Base-by-base conservation (phyloP, 768 basidiomycete species). In the Tylopilus sp. region DNA sequence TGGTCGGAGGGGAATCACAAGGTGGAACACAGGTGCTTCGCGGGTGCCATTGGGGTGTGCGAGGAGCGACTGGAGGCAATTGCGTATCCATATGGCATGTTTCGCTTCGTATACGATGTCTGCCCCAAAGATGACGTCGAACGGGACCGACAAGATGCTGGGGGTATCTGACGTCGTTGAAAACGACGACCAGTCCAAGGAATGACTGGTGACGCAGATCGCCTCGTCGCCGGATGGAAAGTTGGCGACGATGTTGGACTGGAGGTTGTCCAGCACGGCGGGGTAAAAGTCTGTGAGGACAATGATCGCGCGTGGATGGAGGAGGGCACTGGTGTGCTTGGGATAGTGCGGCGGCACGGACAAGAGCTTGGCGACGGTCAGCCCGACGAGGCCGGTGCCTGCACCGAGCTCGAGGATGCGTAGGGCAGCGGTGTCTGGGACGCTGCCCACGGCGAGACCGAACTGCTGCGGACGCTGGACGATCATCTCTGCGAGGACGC, bases 401-500 rank as follows among this genome's bases (percentile, higher is more conserved):
- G 81, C 78, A 12, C 81, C 82, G 0, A 83, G 68, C 61, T 83
- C 81, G 28, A 83, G 71, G 23, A 80, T 57, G 0, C 77, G 70
- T 2, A 78, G 57, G 10, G 51, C 28, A 49, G 12, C 44, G 20
- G 30, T n/a, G n/a, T n/a, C n/a, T n/a, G 15, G 26, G n/a, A 10
- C 31, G 9, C 20, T 11, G 13, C 35, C 15, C 2, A 8, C 3
- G 12, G 15, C 10, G n/a, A 82, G 62, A 9, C 78, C 78, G 60
- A 86, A 90, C 23, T 55, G 55, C 3, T 56, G 61, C 0, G 90
- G 86, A 26, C 73, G 63, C 25, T 82, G 75, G 3, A 78, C 79
- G 36, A 93, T 80, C 69, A 83, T 77, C 62, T 90, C 86, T 0
- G 90, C 80, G 49, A 95, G 75, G 7, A 94, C 80, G 57, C 86